Evolutionary conservation across 1,284 basidiomycete species (phyloP), one percentile per base, ranked within the genome.

Genomic region (Xerocomus amazonicus): DNA sequence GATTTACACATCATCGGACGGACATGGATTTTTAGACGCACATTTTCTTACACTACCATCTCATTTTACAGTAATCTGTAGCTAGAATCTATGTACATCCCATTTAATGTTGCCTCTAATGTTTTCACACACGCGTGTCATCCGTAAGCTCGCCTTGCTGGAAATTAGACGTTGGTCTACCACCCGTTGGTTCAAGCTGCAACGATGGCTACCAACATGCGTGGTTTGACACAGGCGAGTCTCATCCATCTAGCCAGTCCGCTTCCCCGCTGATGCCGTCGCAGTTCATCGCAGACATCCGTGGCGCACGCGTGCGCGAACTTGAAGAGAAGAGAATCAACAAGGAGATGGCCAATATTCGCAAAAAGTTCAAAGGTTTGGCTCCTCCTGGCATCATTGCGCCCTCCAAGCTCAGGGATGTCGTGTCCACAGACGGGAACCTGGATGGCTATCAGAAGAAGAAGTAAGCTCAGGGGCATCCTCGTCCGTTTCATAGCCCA

Each of bases 281-380:
- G 29, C 28, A 96, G 92, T 99, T 98, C 78, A 99, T 99, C 69
- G 93, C 95, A 67, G 96, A 99, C 71, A 89, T 99, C 62, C 87
- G 97, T 59, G 92, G 95, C 56, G 92, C 91, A 33, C 75, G 91
- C 55, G 90, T 93, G 27, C 80, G 90, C 50, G 92, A 94, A 63
- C 70, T 93, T 48, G 94, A 96, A 67, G 96, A 98, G 78, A 97
- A 97, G 73, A 75, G 96, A 50, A 97, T 99, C 62, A 99, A 99
- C 74, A 94, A 97, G 70, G 97, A 99, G 73, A 98, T 99, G 96
- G 96, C 97, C 1, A 97, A 99, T 65, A 99, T 99, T 59, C 80
- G 97, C 48, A 94, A 96, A 76, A 95, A 97, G 73, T 98, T 99
- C 79, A 97, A 97, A 80, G 90, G 92, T 89, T 34, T 40, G 51